phyloP scores from a whole-genome alignment of 345 rosid genomes.

The Salix exigua region DNA sequence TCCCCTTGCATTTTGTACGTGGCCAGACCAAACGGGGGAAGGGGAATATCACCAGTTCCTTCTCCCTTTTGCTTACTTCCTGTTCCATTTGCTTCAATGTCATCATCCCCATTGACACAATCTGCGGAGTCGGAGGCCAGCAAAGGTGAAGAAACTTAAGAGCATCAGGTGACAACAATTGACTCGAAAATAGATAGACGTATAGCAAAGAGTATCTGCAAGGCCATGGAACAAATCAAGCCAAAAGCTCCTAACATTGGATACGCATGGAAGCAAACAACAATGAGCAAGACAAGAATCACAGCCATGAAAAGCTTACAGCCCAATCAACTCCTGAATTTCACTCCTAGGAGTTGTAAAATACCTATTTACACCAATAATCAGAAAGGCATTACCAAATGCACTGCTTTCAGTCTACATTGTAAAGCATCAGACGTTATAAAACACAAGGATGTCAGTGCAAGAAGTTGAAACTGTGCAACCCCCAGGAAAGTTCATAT shows the following conservation, averaged over 20 bases:
- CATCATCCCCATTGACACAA: slow-evolving; percentile 11
- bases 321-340: too few species aligned
- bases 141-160: not conserved
- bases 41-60: slow-evolving; percentile 21
- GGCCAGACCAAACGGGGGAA: slow-evolving; percentile 67
- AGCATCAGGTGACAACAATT: not conserved
- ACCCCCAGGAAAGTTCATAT: too few species aligned
- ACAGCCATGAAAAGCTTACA: not conserved
- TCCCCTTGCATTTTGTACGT: slow-evolving; percentile 66
- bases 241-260: not conserved
- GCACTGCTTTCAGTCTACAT: too few species aligned
- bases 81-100: not conserved
- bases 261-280: not conserved
- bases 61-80: slow-evolving; percentile 8
- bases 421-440: too few species aligned
- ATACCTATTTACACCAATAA: too few species aligned
- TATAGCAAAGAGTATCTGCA: not conserved
- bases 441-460: too few species aligned
- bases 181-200: not conserved
- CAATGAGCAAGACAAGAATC: not conserved
- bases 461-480: too few species aligned
- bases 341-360: too few species aligned
- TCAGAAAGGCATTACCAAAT: too few species aligned
- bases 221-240: not conserved
- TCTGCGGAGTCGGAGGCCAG: slow-evolving; percentile 27